Percentiles rank a stretch among this genome's conserved stretches.
Conservation (phyloP, 192 early-diverging fungal species). For the Allomyces macrogynus region DNA sequence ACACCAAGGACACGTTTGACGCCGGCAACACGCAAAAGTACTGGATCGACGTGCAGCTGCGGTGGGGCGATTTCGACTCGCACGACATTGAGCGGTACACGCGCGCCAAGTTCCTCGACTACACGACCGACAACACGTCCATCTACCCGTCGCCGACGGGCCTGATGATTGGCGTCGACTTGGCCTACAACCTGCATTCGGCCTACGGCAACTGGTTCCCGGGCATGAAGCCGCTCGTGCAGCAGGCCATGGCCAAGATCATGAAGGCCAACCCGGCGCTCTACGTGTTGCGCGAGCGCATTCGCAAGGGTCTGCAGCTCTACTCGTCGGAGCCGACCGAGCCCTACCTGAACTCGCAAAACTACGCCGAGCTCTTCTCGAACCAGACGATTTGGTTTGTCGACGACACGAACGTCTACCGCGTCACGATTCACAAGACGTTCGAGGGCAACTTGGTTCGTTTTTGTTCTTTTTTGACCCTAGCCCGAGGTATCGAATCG, state of each 20-base stretch:
- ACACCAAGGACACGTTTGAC: conserved; percentile 87
- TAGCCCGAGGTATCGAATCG: neutral
- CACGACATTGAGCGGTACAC: conserved; percentile 98
- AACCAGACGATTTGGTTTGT: conserved; percentile 99
- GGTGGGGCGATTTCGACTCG: conserved; percentile 98
- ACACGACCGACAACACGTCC: conserved; percentile 95
- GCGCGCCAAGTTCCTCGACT: conserved; percentile 93
- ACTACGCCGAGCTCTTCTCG: conserved; percentile 90
- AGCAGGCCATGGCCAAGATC: conserved; percentile 96
- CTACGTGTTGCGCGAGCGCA: conserved; percentile 93
- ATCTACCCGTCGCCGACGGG: conserved; percentile 98
- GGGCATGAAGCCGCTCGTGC: conserved; percentile 92
- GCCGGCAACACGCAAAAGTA: conserved; percentile 89
- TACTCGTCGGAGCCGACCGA: conserved; percentile 98
- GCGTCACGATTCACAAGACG: conserved; percentile 98
- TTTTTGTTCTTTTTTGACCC: neutral
- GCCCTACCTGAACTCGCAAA: conserved; percentile 84
- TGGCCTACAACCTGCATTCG: conserved; percentile 83
- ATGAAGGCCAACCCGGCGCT: conserved; percentile 98
- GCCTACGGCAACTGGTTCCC: conserved; percentile 98
- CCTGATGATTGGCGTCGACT: conserved; percentile 89
- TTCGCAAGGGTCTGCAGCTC: conserved; percentile 92
- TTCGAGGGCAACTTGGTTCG: conserved; percentile 84
- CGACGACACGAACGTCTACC: conserved; percentile 98
- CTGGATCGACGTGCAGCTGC: conserved; percentile 95